These are phyloP conservation scores for Pestalotiopsis sp. DNA, from an alignment of 2,329 filamentous ascomycete species.

Conservation along the genomic window DNA sequence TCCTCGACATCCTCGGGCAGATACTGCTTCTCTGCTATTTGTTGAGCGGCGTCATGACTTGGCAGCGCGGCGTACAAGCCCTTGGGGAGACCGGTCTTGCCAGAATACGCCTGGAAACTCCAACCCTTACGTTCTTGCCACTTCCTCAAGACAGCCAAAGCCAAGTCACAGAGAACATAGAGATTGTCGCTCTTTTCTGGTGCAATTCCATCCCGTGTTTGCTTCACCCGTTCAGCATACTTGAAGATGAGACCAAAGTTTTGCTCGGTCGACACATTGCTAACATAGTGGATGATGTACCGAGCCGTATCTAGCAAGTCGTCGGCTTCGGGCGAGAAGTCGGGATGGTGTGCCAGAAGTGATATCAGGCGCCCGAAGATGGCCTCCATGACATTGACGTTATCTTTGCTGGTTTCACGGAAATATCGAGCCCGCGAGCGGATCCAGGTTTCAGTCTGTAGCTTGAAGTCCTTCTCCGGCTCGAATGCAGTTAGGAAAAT, in stretches of 20 bases:
- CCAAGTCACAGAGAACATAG: constrained; percentile 85
- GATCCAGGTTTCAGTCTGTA: constrained; percentile 83
- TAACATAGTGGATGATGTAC: constrained; percentile 89
- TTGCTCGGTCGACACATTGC: constrained; percentile 77
- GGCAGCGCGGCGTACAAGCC: constrained; percentile 76
- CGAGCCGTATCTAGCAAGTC: constrained; percentile 80
- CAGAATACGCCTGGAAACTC: constrained; percentile 80
- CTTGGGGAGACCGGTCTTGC: constrained; percentile 77
- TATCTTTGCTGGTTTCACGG: constrained; percentile 54
- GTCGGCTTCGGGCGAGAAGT: constrained; percentile 68
- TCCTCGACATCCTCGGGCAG: constrained; percentile 77
- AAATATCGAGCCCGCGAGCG: constrained; percentile 75
- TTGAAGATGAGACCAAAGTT: constrained; percentile 90
- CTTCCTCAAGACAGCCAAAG: constrained; percentile 76
- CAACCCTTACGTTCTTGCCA: constrained; percentile 87
- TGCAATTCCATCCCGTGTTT: constrained; percentile 77
- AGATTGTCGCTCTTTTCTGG: constrained; percentile 69
- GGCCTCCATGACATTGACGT: constrained; percentile 66
- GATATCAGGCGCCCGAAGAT: constrained; percentile 82
- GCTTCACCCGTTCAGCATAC: constrained; percentile 90
- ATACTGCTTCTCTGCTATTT: constrained; percentile 84
- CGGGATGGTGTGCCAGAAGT: constrained; percentile 88
- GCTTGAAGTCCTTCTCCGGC: constrained; percentile 71
- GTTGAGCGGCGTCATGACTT: constrained; percentile 76
- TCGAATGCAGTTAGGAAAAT: constrained; percentile 92